A percentile compares a stretch with the other conserved stretches of the same genome.
Conservation (phyloP, 2,329 filamentous ascomycete species). For the Dactylonectria estremocensis region DNA sequence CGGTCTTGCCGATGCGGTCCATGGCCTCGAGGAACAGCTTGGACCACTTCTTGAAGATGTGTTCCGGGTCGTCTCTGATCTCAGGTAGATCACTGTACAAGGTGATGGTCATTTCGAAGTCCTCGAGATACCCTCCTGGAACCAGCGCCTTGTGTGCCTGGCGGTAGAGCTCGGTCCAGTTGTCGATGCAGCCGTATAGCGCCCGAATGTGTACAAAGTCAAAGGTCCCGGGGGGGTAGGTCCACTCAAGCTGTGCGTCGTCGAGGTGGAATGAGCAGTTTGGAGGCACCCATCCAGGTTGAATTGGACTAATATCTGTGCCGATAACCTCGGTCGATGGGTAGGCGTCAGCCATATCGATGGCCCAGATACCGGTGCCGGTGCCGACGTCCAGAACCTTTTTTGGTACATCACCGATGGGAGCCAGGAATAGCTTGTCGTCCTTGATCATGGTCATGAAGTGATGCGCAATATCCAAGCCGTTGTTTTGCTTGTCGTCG, state of each 20-base stretch:
- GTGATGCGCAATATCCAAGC: conserved; percentile 14
- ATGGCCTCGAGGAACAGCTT: conserved; percentile 36
- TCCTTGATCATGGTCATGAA: conserved; percentile 7
- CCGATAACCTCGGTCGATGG: conserved; percentile 6
- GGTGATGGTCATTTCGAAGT: conserved; percentile 40
- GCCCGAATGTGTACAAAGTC: conserved; percentile 29
- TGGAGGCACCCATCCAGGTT: conserved; percentile 11
- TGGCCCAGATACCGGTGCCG: conserved; percentile 26
- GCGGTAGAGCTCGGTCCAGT: conserved; percentile 23
- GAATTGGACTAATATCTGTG: conserved; percentile 16
- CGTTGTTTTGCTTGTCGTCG: conserved; percentile 18
- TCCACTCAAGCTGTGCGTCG: conserved; percentile 25
- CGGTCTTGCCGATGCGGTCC: conserved; percentile 30
- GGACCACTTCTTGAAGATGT: conserved; percentile 41
- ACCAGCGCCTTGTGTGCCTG: conserved; percentile 11
- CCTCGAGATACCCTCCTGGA: conserved; percentile 38
- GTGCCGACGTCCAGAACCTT: conserved; percentile 24
- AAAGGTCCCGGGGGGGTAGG: not conserved
- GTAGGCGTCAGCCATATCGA: conserved; percentile 14
- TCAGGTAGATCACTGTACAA: conserved; percentile 35
- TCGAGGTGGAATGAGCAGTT: conserved; percentile 22
- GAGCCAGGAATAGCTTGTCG: conserved; percentile 15
- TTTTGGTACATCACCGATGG: not conserved
- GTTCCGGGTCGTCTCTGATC: conserved; percentile 31
- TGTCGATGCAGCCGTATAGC: conserved; percentile 16